phyloP scores from a whole-genome alignment of 768 basidiomycete genomes.

The Mycena latifolia region DNA sequence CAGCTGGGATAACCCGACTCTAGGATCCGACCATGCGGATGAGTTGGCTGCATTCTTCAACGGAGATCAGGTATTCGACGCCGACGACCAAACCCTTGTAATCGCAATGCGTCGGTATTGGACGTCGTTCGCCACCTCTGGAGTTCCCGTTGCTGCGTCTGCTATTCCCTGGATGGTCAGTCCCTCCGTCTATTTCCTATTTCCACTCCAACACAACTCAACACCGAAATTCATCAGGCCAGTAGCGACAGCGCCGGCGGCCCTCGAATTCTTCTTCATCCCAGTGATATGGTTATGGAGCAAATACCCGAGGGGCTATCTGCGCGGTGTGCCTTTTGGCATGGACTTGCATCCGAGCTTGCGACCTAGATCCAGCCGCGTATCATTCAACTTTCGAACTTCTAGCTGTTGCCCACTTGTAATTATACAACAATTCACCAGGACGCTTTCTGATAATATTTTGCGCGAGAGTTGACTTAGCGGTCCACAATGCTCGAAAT shows the following conservation, averaged over 20 bases:
- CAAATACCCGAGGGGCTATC: slow-evolving; percentile 32
- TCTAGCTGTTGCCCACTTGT: no score
- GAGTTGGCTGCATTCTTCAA: slow-evolving; percentile 55
- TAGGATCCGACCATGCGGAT: slow-evolving; percentile 51
- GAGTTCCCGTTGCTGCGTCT: slow-evolving; percentile 42
- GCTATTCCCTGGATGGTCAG: slow-evolving; percentile 46
- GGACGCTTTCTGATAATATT: no score
- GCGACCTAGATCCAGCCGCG: slow-evolving; percentile 1
- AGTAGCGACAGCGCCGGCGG: slow-evolving; percentile 33
- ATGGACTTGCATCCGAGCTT: slow-evolving; percentile 37
- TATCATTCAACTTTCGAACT: no score
- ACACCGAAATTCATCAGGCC: background rate
- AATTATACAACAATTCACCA: no score
- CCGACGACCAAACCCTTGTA: slow-evolving; percentile 47
- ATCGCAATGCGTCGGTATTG: slow-evolving; percentile 54
- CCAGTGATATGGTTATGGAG: slow-evolving; percentile 43
- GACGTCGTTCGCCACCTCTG: slow-evolving; percentile 53
- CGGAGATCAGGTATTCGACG: slow-evolving; percentile 41
- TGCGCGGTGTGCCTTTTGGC: slow-evolving; percentile 49
- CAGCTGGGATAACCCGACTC: slow-evolving; percentile 55
- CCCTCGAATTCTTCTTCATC: slow-evolving; percentile 48
- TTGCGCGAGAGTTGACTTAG: no score
- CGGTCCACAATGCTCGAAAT: no score
- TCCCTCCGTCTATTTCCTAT: background rate
- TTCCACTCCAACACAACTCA: background rate